A percentile compares a stretch with the other conserved stretches of the same genome.
These are phyloP conservation scores for Penicillium sp. DNA, from an alignment of 2,329 filamentous ascomycete species.

Conservation along the genomic window DNA sequence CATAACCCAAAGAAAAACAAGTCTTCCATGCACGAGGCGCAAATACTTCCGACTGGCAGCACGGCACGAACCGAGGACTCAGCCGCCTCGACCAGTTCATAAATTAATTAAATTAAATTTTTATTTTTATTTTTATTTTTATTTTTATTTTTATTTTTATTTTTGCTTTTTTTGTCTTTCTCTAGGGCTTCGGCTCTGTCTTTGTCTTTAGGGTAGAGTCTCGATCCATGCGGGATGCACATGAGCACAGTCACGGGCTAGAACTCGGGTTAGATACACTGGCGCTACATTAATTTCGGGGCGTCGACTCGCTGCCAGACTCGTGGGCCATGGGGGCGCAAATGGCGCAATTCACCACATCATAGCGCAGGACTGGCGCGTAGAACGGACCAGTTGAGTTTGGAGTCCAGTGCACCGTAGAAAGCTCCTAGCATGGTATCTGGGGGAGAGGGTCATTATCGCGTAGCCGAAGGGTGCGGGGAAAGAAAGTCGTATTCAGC, in stretches of 20 bases:
- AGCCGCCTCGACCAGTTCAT: conserved; percentile 1
- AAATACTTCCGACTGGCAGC: not conserved
- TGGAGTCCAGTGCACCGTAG: not conserved
- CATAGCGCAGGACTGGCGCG: conserved; percentile 2
- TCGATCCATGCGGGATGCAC: not conserved
- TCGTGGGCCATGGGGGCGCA: not conserved
- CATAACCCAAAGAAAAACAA: not conserved
- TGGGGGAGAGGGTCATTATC: conserved; percentile 2
- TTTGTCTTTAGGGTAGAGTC: not conserved
- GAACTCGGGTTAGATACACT: not conserved
- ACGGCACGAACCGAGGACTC: conserved; percentile 17
- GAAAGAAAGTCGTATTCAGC: conserved; percentile 3
- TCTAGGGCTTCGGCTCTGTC: not conserved
- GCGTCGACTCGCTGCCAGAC: not conserved
- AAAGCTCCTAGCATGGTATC: not conserved
- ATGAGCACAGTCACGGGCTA: not conserved
- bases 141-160: no score
- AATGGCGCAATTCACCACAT: conserved; percentile 11
- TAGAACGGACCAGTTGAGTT: not conserved
- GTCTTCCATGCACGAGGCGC: not conserved
- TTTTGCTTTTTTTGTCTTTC: not conserved
- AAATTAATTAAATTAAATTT: not conserved
- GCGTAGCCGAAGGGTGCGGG: conserved; percentile 17
- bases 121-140: no score
- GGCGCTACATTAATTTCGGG: not conserved